Evolutionary conservation across 257 asterid species (phyloP), one percentile per base, ranked within the genome.

Genomic region (Solanum medicagineum): DNA sequence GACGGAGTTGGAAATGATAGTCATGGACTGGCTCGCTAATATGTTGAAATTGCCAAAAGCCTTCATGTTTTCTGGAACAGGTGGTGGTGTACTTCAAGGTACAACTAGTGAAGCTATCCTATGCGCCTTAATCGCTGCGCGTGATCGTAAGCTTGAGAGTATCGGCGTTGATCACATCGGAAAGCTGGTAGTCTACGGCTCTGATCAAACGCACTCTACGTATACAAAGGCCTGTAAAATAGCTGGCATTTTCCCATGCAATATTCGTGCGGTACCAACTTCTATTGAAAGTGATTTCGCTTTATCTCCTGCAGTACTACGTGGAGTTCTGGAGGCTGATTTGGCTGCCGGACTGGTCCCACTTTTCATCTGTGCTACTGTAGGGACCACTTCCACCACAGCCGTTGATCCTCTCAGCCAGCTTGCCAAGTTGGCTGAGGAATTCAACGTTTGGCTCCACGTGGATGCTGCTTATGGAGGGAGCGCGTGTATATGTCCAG

Each of bases 391-490:
- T 20, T 88, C 90, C 1, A 88, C 88, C 1, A 80, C 88, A 1
- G 88, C 90, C 1, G 22, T 86, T 11, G 90, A 88, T 29, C 90
- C 88, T 0, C 36, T 88, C 13, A 60, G 63, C 20, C 81, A 56
- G 13, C 87, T 88, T 1, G 84, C 54, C 3, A 75, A 88, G 32
- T 77, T 86, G 81, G 85, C 87, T 2, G 66, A 26, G 9, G 84
- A 80, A 10, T 53, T 79, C n/a, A 22, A 71, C n/a, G 36, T 88
- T 5, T 88, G 90, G 90, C 17, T 88, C 8, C 90, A 88, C 75
- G 90, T 88, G 86, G 90, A 88, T 8, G 90, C 90, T 1, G 88
- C 90, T 5, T 88, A 88, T 44, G 90, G 85, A 13, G 90, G 90
- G 3, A 80, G 84, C 6, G 90, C 90, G 13, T 88, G 90, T 32